Conservation (phyloP, 345 rosid genomes). For the Salix udensis region DNA sequence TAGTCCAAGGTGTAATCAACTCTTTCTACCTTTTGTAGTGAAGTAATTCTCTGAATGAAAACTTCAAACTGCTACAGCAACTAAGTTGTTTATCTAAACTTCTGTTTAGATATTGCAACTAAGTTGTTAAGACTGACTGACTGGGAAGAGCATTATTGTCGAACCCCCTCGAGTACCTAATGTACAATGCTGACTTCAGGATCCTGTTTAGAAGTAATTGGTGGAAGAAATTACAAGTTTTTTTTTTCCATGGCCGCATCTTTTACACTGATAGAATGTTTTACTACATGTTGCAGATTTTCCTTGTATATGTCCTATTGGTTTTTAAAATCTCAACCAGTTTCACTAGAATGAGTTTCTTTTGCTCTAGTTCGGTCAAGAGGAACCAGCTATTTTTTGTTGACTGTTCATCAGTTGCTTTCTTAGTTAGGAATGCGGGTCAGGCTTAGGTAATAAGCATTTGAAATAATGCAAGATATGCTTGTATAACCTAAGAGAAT, state of each 20-base stretch:
- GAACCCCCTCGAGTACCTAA: background rate
- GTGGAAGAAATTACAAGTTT: background rate
- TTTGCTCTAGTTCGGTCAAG: background rate
- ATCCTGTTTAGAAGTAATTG: background rate
- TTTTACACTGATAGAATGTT: background rate
- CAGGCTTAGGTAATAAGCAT: background rate
- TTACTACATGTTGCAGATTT: background rate
- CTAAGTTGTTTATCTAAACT: too few species aligned
- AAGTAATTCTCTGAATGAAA: background rate
- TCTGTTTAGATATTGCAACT: background rate
- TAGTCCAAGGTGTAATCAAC: background rate
- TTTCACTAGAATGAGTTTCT: background rate
- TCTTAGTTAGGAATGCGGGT: background rate
- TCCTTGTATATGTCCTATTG: background rate
- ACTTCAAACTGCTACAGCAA: background rate
- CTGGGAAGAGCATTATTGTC: too few species aligned
- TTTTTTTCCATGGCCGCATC: background rate
- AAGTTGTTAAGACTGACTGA: too few species aligned
- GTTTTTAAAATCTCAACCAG: background rate
- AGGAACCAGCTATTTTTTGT: background rate
- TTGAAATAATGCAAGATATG: background rate
- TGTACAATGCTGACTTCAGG: background rate
- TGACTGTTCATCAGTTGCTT: background rate
- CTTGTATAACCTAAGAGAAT: background rate
- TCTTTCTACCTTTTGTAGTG: background rate